Evolutionary conservation across 768 basidiomycete species (phyloP), one percentile per base, ranked within the genome.

Genomic region (Tricholomella constricta): DNA sequence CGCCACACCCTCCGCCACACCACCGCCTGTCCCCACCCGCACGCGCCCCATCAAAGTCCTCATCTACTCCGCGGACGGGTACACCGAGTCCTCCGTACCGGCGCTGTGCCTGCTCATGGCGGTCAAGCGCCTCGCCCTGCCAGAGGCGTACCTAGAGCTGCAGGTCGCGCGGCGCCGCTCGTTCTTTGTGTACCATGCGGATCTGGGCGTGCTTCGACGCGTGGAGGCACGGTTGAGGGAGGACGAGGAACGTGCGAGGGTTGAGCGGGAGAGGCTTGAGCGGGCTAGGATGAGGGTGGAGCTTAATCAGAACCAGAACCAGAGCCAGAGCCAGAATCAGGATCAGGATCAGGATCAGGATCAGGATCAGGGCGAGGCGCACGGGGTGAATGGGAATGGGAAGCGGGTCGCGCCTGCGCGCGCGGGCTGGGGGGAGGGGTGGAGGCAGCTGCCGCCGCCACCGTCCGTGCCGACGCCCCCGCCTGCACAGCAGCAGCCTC

Each of bases 131-230:
- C 71, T 89, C 31, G 71, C 76, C 44, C 79, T 97, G 7, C 91
- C 94, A 8, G 92, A 95, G 66, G 96, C 94, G 6, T 98, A 96
- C 72, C 76, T 98, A 27, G 87, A 93, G 66, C 80, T 98, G 57
- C 96, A 98, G 71, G 85, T 88, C 36, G 79, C 75, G 51, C 88
- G 88, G 66, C 76, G 80, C 47, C 72, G 96, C 46, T 89, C 86
- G 56, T 98, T 98, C 74, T 98, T 96, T 60, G 91, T 98, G 47
- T 97, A 97, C 69, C 84, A 85, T 51, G 75, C 74, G 44, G 96
- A 98, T 69, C 69, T 95, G 50, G 81, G 81, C 4, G 65, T 94
- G 25, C 71, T 97, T 61, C 76, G 82, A 57, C 77, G 82, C 37
- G 80, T 94, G 40, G 94, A 96, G 70, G 72, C 59, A 19, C 63